Base-by-base conservation (phyloP, 768 basidiomycete genomes). In the Naganishia vishniacii region DNA sequence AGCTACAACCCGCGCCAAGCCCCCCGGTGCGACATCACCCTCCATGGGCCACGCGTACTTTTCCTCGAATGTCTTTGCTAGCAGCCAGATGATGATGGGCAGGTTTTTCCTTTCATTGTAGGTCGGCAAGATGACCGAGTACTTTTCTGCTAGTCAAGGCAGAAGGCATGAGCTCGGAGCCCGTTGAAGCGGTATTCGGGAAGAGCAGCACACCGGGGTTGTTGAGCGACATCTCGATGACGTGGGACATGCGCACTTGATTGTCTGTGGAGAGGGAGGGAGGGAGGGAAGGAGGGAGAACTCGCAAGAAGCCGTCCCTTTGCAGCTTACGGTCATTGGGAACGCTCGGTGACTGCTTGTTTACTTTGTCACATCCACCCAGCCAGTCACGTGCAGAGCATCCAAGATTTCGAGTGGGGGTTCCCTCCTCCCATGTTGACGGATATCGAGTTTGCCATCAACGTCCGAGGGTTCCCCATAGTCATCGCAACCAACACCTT, bases 81-180 rank as follows among this genome's bases (percentile, higher is more conserved):
- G 79, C 2, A 94, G 80, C 88, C 89, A 93, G 32, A 91, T 73
- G 65, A 93, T 87, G 60, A 94, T 83, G 0, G 91, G 91, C 18
- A 94, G 79, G 72, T 94, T 93, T 79, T 88, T 89, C 72, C 91
- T 85, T 75, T 93, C 91, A 73, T 94, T 92, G 78, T 93, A 94
- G 0, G 91, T 94, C 31, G 91, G 91, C 1, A 94, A 82, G 71
- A 94, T 92, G 66, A 94, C 89, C 40, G 88, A 89, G 77, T 92
- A 92, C 77, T 88, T 92, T 69, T 79, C 74, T 40, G 46, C 64
- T 7, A 26, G 47, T 18, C 49, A 25, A 41, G 18, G 47, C 18
- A 4, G 4, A 44, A 28, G 25, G 31, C 28, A 53, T 47, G 60
- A 16, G 11, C 28, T 32, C 18, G n/a, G n/a, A n/a, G n/a, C n/a